Percentiles rank a stretch among this genome's conserved stretches.
phyloP scores from a whole-genome alignment of 202 grass and related monocot species.

The Carex sylvatica region DNA sequence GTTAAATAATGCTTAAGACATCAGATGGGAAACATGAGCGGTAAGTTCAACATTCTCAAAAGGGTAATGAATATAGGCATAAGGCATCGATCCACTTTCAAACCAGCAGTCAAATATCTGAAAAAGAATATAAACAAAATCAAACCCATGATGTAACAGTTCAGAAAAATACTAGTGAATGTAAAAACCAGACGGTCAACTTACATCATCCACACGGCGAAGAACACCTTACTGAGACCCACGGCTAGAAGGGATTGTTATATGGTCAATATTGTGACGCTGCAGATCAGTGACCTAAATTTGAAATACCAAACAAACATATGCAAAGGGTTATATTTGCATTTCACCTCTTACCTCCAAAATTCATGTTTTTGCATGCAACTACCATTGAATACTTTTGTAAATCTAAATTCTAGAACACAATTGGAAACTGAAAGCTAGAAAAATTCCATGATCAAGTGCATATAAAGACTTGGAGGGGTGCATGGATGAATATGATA shows the following conservation, averaged over 20 bases:
- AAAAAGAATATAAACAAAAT: conserved; percentile 15
- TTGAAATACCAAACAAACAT: conserved; percentile 17
- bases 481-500: background rate
- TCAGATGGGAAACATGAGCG: too few species aligned
- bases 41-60: conserved; percentile 92
- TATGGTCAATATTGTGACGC: conserved; percentile 94
- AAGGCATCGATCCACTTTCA: conserved; percentile 98
- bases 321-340: conserved; percentile 5
- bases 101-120: conserved; percentile 99
- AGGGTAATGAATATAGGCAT: conserved; percentile 98
- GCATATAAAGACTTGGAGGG: background rate
- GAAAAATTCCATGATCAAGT: conserved; percentile 15
- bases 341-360: background rate
- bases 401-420: background rate
- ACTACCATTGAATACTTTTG: background rate
- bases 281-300: conserved; percentile 91
- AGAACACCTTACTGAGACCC: conserved; percentile 71
- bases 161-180: background rate
- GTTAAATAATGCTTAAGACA: too few species aligned
- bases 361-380: background rate
- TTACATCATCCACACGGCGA: conserved; percentile 93
- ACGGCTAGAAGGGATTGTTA: conserved; percentile 88
- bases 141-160: conserved; percentile 2
- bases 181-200: conserved; percentile 29
- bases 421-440: background rate